These are phyloP conservation scores for Saccharomycopsis capsularis DNA, from an alignment of 805 yeast species.

Conservation along the genomic window DNA sequence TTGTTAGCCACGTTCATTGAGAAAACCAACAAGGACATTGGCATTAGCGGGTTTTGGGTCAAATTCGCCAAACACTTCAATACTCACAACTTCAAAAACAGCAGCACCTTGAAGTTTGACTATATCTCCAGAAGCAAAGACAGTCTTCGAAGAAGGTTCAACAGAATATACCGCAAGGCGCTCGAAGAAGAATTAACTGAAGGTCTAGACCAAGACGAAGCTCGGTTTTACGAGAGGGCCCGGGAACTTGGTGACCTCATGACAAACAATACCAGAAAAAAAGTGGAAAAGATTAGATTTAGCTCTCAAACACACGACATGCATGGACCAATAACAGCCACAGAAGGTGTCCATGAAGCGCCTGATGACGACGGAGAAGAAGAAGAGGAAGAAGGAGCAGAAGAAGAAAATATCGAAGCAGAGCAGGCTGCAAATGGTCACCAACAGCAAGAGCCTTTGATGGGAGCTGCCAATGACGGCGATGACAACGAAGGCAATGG, in stretches of 20 bases:
- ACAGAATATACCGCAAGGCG: slow-evolving; percentile 15
- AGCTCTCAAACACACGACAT: too few species aligned
- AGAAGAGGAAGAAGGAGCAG: background rate
- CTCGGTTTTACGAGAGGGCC: slow-evolving; percentile 6
- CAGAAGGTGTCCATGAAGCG: background rate
- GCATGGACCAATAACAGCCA: too few species aligned
- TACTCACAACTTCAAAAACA: background rate
- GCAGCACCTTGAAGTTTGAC: background rate
- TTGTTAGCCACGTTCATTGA: slow-evolving; percentile 4
- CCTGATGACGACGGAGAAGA: background rate
- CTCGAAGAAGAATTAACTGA: slow-evolving; percentile 7
- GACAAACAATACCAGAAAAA: slow-evolving; percentile 3
- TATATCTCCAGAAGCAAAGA: slow-evolving; percentile 12
- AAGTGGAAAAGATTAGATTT: background rate
- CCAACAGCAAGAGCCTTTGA: too few species aligned
- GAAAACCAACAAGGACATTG: slow-evolving; percentile 7
- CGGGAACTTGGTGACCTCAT: slow-evolving; percentile 9
- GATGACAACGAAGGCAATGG: background rate
- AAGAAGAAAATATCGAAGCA: too few species aligned
- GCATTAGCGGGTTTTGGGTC: slow-evolving; percentile 17
- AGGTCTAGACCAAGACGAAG: slow-evolving; percentile 6
- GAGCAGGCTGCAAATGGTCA: too few species aligned
- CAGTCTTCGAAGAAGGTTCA: slow-evolving; percentile 15
- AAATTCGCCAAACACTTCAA: slow-evolving; percentile 14
- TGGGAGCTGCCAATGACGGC: too few species aligned